phyloP scores from a whole-genome alignment of 2,329 filamentous ascomycete species.

The Cercospora janseana region DNA sequence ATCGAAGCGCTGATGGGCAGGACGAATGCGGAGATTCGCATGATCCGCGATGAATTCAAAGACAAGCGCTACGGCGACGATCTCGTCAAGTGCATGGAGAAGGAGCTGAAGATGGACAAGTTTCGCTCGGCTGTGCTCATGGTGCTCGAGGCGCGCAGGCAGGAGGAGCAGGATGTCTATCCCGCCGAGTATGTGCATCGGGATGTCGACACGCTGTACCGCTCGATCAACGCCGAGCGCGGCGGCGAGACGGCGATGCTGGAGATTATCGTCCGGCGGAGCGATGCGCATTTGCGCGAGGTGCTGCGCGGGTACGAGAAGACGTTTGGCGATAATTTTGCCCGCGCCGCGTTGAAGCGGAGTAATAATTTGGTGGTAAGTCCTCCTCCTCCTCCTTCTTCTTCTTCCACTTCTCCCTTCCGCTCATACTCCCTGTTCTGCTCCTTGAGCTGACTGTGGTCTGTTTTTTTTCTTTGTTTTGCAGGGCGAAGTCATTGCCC shows the following conservation, averaged over 20 bases:
- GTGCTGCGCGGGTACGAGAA: conserved; percentile 74
- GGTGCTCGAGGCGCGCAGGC: conserved; percentile 76
- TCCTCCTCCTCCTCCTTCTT: conserved; percentile 34
- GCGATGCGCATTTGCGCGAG: conserved; percentile 77
- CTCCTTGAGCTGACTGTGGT: too few relatives aligned
- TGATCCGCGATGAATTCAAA: conserved; percentile 83
- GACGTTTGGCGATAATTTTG: conserved; percentile 75
- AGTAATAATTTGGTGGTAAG: conserved; percentile 89
- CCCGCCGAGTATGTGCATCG: conserved; percentile 57
- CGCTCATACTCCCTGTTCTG: too few relatives aligned
- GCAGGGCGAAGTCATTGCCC: conserved; percentile 88
- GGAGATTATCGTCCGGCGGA: conserved; percentile 74
- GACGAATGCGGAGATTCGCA: conserved; percentile 78
- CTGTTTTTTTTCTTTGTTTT: conserved; percentile 1
- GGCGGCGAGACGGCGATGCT: conserved; percentile 89
- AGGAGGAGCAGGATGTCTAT: conserved; percentile 70
- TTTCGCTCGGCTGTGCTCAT: conserved; percentile 85
- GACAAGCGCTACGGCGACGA: conserved; percentile 90
- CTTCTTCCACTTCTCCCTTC: too few relatives aligned
- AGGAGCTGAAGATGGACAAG: conserved; percentile 91
- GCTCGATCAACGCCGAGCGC: conserved; percentile 66
- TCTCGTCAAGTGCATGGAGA: conserved; percentile 80
- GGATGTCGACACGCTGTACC: conserved; percentile 71
- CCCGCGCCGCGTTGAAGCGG: conserved; percentile 80
- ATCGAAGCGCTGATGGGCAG: conserved; percentile 93